Conservation (phyloP, 192 early-diverging fungal genomes). For the Entrophospora sp. region DNA sequence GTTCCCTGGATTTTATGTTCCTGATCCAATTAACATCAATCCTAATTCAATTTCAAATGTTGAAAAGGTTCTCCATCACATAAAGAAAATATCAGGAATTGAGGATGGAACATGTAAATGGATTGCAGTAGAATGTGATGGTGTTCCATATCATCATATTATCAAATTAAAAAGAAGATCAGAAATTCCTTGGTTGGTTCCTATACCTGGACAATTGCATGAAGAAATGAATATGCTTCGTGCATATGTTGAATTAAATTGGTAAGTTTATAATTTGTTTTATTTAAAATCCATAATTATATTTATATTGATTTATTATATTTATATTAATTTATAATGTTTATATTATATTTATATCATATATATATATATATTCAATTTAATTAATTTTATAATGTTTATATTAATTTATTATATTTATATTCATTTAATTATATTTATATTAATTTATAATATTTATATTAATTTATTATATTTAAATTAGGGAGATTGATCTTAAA, state of each 20-base stretch:
- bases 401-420: too few relatives aligned
- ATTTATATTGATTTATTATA: too few relatives aligned
- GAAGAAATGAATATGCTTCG: constrained; percentile 9
- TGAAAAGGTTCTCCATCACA: constrained; percentile 11
- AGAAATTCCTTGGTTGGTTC: neutral
- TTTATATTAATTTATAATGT: too few relatives aligned
- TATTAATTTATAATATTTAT: too few relatives aligned
- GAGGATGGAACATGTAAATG: constrained; percentile 8
- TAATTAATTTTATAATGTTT: too few relatives aligned
- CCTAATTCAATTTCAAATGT: constrained; percentile 3
- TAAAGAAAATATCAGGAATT: constrained; percentile 8
- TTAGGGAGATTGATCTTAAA: too few relatives aligned
- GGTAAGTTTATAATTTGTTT: too few relatives aligned
- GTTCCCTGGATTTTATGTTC: neutral
- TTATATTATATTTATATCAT: too few relatives aligned
- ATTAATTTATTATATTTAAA: too few relatives aligned
- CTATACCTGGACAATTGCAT: constrained; percentile 10
- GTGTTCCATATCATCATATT: neutral
- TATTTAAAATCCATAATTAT: too few relatives aligned
- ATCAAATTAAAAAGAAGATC: constrained; percentile 5
- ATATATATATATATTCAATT: too few relatives aligned
- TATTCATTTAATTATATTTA: too few relatives aligned
- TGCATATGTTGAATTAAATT: constrained; percentile 1
- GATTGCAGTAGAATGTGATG: constrained; percentile 3
- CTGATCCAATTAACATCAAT: constrained; percentile 9